phyloP scores from a whole-genome alignment of 1,284 basidiomycete genomes.

The Ustilago sp. region DNA sequence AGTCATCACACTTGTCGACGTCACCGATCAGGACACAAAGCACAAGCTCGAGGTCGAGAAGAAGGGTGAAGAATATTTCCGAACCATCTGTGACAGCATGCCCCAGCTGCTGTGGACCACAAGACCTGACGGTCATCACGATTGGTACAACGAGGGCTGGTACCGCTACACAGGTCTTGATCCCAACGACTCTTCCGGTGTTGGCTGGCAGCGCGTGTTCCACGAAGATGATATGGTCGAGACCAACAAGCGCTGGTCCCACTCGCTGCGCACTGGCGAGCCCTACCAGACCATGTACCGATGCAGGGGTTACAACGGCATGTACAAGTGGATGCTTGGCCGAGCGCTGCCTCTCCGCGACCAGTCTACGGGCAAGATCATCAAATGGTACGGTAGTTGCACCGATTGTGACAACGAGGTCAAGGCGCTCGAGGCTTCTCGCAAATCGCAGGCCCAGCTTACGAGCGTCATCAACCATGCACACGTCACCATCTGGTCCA shows the following conservation, averaged over 20 bases:
- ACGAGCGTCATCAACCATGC: slow-evolving; percentile 66
- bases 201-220: slow-evolving; percentile 69
- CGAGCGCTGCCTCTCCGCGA: slow-evolving; percentile 65
- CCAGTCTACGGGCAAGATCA: slow-evolving; percentile 55
- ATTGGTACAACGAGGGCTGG: slow-evolving; percentile 64
- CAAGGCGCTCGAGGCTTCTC: slow-evolving; percentile 60
- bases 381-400: slow-evolving; percentile 69
- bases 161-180: slow-evolving; percentile 68
- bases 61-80: slow-evolving; percentile 61
- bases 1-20: slow-evolving; percentile 53
- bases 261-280: slow-evolving; percentile 69
- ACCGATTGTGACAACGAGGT: slow-evolving; percentile 65
- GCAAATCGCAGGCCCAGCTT: slow-evolving; percentile 61
- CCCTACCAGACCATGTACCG: slow-evolving; percentile 69
- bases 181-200: slow-evolving; percentile 56
- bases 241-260: slow-evolving; percentile 62
- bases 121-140: slow-evolving; percentile 63
- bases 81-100: slow-evolving; percentile 61
- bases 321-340: slow-evolving; percentile 67
- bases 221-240: slow-evolving; percentile 69
- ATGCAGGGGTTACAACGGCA: slow-evolving; percentile 60
- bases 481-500: slow-evolving; percentile 65
- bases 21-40: slow-evolving; percentile 45
- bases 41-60: slow-evolving; percentile 46
- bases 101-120: slow-evolving; percentile 70